Conservation (phyloP, 805 yeast species). For the Candida tammaniensis region DNA sequence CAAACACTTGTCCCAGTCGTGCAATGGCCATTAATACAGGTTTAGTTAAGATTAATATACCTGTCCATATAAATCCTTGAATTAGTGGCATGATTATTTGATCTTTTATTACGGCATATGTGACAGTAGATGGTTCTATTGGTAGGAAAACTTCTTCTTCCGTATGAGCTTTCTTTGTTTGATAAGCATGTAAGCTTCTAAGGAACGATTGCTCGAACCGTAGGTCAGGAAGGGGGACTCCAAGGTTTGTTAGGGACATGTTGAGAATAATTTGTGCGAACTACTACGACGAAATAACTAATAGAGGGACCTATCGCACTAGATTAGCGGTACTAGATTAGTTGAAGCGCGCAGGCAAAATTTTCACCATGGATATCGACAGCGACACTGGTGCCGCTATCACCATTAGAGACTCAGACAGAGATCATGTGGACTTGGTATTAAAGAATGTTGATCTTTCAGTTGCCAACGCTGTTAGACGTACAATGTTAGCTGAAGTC, state of each 20-base stretch:
- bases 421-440: constrained; percentile 88
- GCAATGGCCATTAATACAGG: constrained; percentile 32
- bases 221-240: constrained; percentile 56
- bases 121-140: constrained; percentile 43
- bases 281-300: no score
- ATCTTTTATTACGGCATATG: constrained; percentile 49
- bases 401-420: constrained; percentile 81
- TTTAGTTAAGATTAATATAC: constrained; percentile 32
- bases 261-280: no score
- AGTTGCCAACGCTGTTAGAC: constrained; percentile 86
- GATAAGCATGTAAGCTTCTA: constrained; percentile 20
- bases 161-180: constrained; percentile 16
- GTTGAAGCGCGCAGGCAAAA: constrained; percentile 7
- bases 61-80: constrained; percentile 50
- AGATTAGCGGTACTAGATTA: no score
- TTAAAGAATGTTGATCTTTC: constrained; percentile 84
- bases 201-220: constrained; percentile 64
- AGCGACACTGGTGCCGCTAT: constrained; percentile 65
- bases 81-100: constrained; percentile 52
- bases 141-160: constrained; percentile 23
- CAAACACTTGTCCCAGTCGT: constrained; percentile 25
- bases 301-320: no score
- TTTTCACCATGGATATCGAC: constrained; percentile 23
- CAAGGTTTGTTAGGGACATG: no score
- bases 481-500: constrained; percentile 93